Evolutionary conservation across 805 yeast genomes (phyloP), one percentile per base, ranked within the genome.

Genomic region (Kodamaea sagamina): DNA sequence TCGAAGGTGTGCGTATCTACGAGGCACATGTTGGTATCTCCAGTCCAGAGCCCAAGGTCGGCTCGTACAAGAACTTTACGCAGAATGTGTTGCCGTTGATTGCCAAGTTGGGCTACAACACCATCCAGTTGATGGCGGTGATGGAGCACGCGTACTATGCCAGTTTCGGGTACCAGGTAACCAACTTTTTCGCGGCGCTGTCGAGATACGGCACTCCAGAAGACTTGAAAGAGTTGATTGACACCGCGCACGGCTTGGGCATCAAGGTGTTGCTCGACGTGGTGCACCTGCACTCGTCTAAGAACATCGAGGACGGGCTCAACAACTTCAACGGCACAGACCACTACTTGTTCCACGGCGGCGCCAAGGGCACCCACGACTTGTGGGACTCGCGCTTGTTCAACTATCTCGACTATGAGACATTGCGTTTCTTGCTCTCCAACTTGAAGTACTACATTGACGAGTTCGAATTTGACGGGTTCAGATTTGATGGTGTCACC

Each of bases 101-200:
- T 52, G 81, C 81, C 53, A 79, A 84, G 49, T 74, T 90, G 47
- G 97, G 97, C 27, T 92, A 92, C 64, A 89, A 93, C 63, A 82
- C 96, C 4, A 85, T 92, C 54, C 99, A 92, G 67, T 74, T 92
- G 58, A 92, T 92, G 99, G 97, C 99, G 0, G 78, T 92, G 34
- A 92, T 92, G 99, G 99, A 92, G 65, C 99, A 92, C 62, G 98
- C 99, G 1, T 92, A 92, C 62, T 92, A 92, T 62, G 99, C 97
- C 1, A 88, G 96, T 2, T 92, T 92, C 62, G 99, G 99, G n/a
- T 92, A 92, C 62, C 99, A 92, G 64, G 82, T 92, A 19, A 90
- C 98, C 16, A 86, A 84, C 47, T 93, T 92, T 61, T 92, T 86
- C 62, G 97, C 98, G 1, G 74, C 78, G 17, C 82, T 93, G 41